These are phyloP conservation scores for Haplographium delicatum DNA, from an alignment of 495 filamentous ascomycete species.

Conservation along the genomic window DNA sequence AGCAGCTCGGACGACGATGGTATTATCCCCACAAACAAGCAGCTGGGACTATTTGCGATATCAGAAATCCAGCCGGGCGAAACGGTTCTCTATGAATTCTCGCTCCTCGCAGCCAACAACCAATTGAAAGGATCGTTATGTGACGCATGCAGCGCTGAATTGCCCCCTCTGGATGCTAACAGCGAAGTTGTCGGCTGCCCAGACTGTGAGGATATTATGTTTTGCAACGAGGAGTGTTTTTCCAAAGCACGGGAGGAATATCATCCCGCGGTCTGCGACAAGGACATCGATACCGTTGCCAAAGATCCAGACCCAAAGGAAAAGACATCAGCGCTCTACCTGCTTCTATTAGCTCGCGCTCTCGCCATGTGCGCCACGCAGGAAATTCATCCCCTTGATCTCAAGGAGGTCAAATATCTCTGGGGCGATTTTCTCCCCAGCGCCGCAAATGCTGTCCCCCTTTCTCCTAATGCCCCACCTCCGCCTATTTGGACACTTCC, in stretches of 20 bases:
- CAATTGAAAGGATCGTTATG: conserved; percentile 74
- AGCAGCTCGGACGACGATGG: conserved; percentile 38
- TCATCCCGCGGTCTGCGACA: conserved; percentile 81
- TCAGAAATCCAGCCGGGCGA: conserved; percentile 73
- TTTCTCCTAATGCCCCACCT: conserved; percentile 43
- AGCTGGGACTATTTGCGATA: conserved; percentile 86
- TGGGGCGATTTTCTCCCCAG: conserved; percentile 73
- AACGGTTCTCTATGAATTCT: conserved; percentile 71
- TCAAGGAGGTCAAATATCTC: conserved; percentile 83
- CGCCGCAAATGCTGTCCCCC: conserved; percentile 41
- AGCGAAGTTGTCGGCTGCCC: conserved; percentile 55
- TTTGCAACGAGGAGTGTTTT: conserved; percentile 74
- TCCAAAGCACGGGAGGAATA: conserved; percentile 67
- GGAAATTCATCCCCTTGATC: conserved; percentile 72
- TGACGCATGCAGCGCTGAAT: conserved; percentile 73
- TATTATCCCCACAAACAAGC: conserved; percentile 51
- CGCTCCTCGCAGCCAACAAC: conserved; percentile 77
- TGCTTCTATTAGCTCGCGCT: conserved; percentile 70
- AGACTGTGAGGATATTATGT: conserved; percentile 77
- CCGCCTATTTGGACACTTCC: conserved; percentile 67
- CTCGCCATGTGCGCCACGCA: conserved; percentile 86
- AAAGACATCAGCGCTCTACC: conserved; percentile 71
- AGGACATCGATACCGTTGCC: conserved; percentile 73
- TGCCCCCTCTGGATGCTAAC: conserved; percentile 52
- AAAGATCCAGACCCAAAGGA: conserved; percentile 70